A percentile compares a stretch with the other conserved stretches of the same genome.
Evolutionary conservation across 371 early-diverging fungal genomes (phyloP).

Genomic region (Mortierella sp.): DNA sequence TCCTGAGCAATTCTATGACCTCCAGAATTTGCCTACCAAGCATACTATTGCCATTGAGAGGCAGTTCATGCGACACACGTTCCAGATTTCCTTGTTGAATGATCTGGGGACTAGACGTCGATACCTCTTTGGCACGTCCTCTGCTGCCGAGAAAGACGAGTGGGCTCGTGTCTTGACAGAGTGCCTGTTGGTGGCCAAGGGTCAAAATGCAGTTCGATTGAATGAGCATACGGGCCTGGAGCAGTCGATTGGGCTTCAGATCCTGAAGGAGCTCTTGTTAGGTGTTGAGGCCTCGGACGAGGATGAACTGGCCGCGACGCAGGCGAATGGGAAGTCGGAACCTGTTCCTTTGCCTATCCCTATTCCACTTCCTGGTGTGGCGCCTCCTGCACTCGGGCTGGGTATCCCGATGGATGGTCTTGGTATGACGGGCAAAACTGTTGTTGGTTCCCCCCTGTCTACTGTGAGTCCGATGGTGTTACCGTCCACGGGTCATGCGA

Average conservation of each 20-base stretch:
- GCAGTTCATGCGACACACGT: conserved; percentile 77
- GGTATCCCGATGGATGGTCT: conserved; percentile 39
- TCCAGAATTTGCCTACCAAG: conserved; percentile 67
- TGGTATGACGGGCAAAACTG: not conserved
- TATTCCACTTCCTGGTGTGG: conserved; percentile 7
- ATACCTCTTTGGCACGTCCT: conserved; percentile 71
- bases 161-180: conserved; percentile 59
- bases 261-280: conserved; percentile 68
- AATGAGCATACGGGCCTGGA: conserved; percentile 56
- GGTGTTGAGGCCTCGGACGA: conserved; percentile 63
- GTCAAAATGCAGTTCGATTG: conserved; percentile 49
- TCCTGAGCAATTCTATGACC: conserved; percentile 68
- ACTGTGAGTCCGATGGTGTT: not conserved
- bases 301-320: conserved; percentile 45
- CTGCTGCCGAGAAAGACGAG: conserved; percentile 62
- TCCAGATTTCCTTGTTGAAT: conserved; percentile 71
- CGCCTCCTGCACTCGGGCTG: conserved; percentile 29
- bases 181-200: conserved; percentile 42
- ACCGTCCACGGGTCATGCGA: conserved; percentile 17
- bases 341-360: conserved; percentile 14
- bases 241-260: conserved; percentile 66
- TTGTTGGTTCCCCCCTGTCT: conserved; percentile 5
- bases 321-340: conserved; percentile 23
- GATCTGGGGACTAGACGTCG: conserved; percentile 63
- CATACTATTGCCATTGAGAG: conserved; percentile 76